phyloP scores from a whole-genome alignment of 139 green algal genomes.

The Chlamydomonas sphaeroides region DNA sequence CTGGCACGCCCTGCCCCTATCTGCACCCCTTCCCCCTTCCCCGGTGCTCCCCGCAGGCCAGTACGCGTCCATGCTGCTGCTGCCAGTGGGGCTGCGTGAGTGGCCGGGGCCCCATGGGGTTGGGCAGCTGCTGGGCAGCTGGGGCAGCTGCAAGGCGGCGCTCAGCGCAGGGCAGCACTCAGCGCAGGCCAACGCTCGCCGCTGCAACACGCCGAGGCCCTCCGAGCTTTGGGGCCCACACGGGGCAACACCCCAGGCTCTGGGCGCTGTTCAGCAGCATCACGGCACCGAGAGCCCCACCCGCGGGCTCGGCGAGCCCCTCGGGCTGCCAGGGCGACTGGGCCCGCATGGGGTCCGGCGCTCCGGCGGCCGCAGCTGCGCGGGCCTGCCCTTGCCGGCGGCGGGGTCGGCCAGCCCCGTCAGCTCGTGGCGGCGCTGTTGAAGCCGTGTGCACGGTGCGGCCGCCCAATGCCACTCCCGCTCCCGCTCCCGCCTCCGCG shows the following conservation, averaged over 20 bases:
- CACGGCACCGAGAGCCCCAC: no score
- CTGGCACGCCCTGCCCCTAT: background rate
- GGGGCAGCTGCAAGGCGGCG: background rate
- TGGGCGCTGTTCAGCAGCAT: no score
- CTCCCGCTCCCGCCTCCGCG: background rate
- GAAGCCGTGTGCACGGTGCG: background rate
- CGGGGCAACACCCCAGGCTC: no score
- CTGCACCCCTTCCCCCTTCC: background rate
- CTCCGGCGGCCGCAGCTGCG: no score
- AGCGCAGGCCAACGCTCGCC: no score
- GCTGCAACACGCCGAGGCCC: background rate
- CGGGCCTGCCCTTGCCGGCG: no score
- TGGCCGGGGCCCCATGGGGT: background rate
- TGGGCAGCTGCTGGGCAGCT: background rate
- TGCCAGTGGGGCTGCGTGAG: constrained; percentile 58
- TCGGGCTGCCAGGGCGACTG: no score
- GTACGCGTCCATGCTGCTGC: constrained; percentile 51
- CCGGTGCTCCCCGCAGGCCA: constrained; percentile 37
- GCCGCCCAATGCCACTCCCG: background rate
- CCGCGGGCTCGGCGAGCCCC: no score
- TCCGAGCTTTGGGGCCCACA: background rate
- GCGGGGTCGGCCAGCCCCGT: no score
- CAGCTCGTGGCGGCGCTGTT: no score
- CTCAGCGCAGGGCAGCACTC: no score
- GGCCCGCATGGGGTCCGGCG: no score